Percentiles rank a stretch among this genome's conserved stretches.
Conservation (phyloP, 1,284 basidiomycete genomes). For the Ganoderma resinaceum region DNA sequence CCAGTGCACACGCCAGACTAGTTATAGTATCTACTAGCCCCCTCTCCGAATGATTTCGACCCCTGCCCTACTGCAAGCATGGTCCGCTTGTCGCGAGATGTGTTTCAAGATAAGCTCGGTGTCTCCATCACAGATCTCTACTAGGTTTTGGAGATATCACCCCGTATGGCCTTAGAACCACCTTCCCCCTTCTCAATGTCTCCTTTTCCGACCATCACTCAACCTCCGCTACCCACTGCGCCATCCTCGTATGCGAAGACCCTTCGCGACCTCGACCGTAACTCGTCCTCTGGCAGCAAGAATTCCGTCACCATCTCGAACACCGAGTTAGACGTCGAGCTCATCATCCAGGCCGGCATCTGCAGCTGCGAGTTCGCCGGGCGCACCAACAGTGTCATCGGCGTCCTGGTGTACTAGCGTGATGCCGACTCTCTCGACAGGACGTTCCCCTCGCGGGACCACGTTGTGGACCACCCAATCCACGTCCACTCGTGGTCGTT, state of each 20-base stretch:
- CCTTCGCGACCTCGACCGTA: no score
- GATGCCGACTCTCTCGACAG: background rate
- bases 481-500: background rate
- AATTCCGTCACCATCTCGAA: background rate
- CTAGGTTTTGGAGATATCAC: background rate
- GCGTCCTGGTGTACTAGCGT: background rate
- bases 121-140: background rate
- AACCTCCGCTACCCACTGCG: background rate
- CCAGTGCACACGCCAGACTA: no score
- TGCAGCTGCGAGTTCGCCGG: background rate
- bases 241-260: background rate
- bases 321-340: background rate
- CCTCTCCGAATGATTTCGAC: constrained; percentile 16
- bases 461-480: background rate
- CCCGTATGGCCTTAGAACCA: background rate
- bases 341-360: background rate
- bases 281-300: no score
- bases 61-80: background rate
- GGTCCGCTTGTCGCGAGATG: background rate
- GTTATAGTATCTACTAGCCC: constrained; percentile 1
- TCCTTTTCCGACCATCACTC: background rate
- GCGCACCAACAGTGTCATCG: background rate
- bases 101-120: background rate
- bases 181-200: background rate
- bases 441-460: background rate